Evolutionary conservation across 257 asterid genomes (phyloP).

Genomic region (Nicotiana otophora): DNA sequence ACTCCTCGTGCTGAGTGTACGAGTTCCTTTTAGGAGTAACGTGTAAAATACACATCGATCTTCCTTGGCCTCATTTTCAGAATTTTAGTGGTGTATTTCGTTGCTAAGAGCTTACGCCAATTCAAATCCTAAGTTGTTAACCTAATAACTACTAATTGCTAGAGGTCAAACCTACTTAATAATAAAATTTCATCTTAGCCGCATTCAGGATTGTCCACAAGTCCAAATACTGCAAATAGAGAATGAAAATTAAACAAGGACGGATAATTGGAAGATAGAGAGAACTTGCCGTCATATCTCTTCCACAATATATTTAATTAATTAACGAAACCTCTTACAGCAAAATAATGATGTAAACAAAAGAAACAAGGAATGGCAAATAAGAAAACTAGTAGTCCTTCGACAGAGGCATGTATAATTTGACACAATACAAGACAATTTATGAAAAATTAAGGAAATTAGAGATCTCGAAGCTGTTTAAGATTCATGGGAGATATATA

Average conservation of each 20-base stretch:
- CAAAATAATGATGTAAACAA: background rate
- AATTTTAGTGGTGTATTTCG: background rate
- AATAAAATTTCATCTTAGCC: background rate
- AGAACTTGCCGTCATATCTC: background rate
- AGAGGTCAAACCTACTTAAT: background rate
- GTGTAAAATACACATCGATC: no score
- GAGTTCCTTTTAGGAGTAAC: no score
- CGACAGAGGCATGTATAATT: background rate
- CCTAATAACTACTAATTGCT: background rate
- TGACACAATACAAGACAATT: background rate
- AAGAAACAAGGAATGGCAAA: background rate
- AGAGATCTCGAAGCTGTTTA: conserved; percentile 66
- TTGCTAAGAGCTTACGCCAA: background rate
- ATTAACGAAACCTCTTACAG: background rate
- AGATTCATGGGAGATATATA: conserved; percentile 68
- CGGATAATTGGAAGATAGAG: background rate
- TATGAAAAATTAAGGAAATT: background rate
- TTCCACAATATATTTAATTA: background rate
- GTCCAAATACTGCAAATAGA: background rate
- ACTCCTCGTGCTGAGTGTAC: no score
- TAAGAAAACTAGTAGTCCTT: background rate
- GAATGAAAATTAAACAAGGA: background rate
- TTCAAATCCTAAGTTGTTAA: conserved; percentile 5
- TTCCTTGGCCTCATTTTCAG: background rate
- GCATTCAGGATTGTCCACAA: background rate